phyloP scores from a whole-genome alignment of 352 stramenopile species.

The Globisporangium yorkense region DNA sequence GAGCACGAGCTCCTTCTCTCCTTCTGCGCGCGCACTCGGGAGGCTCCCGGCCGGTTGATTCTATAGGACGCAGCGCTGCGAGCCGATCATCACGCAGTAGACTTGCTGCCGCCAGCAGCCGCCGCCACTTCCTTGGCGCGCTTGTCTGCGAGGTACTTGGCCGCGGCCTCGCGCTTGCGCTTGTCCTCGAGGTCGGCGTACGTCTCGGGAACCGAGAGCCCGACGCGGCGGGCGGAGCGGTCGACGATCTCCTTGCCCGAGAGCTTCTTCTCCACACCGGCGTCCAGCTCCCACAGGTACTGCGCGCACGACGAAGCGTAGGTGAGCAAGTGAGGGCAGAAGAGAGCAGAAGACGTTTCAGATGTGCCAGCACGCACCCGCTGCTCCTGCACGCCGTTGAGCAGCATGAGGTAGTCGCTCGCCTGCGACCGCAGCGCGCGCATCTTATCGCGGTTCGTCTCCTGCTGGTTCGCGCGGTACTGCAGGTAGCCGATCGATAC shows the following conservation, averaged over 20 bases:
- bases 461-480: conserved; percentile 67
- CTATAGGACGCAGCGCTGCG: too few species aligned
- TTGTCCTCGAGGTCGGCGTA: conserved; percentile 58
- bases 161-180: conserved; percentile 27
- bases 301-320: conserved; percentile 12
- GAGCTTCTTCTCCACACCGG: conserved; percentile 62
- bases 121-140: conserved; percentile 27
- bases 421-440: conserved; percentile 63
- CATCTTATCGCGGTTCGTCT: conserved; percentile 73
- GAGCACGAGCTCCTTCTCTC: not conserved
- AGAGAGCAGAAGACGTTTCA: not conserved
- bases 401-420: conserved; percentile 61
- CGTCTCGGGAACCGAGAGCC: conserved; percentile 69
- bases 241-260: conserved; percentile 68
- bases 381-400: conserved; percentile 68
- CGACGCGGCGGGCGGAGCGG: conserved; percentile 66
- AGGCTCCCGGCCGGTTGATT: too few species aligned
- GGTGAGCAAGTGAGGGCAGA: not conserved
- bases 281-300: conserved; percentile 70
- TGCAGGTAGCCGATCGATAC: conserved; percentile 10
- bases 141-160: conserved; percentile 58
- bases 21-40: too few species aligned
- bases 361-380: conserved; percentile 37
- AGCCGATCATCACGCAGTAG: not conserved
- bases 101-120: not conserved